Evolutionary conservation across 495 filamentous ascomycete genomes (phyloP), one percentile per base, ranked within the genome.

Genomic region (Sphaerosporella brunnea): DNA sequence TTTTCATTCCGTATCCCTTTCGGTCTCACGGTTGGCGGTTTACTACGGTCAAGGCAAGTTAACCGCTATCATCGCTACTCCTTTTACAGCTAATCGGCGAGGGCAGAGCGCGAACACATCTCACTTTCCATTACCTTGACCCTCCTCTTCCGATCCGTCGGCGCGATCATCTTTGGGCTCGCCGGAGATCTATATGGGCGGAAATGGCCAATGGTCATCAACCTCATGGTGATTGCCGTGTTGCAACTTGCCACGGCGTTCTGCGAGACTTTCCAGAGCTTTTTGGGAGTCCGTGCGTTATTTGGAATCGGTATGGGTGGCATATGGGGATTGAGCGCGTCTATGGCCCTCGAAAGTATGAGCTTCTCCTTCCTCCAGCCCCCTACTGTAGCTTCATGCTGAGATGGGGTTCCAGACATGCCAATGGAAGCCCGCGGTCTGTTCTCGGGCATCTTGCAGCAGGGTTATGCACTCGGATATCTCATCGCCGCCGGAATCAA

Each of bases 251-350:
- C 71, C 2, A 84, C 80, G 16, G 80, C 80, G 52, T 87, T 80
- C 56, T 72, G 72, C 54, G 43, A 48, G 0, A 83, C 74, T 0
- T 85, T 80, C 58, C 56, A 68, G 43, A 67, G 78, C 55, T 85
- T 86, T 59, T 61, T 86, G 26, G 79, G 71, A 24, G 80, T 84
- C 1, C 48, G 58, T 19, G 58, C 57, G 3, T 60, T 85, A 9
- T 85, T 84, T 59, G 82, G 82, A n/a, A 64, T 87, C 45, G 80
- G 82, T 43, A 87, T 85, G 81, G 82, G 82, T 19, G 82, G 82
- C 39, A 74, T 87, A 13, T 87, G 84, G 63, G 82, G 82, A 36
- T 78, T 82, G 56, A 77, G 80, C n/a, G 78, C 79, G 43, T 79
- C 79, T 23, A 85, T 83, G 79, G 81, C 79, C 0, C 63, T 87